Evolutionary conservation across 1,139 yeast genomes (phyloP).

Genomic region (Geotrichum armillariae): DNA sequence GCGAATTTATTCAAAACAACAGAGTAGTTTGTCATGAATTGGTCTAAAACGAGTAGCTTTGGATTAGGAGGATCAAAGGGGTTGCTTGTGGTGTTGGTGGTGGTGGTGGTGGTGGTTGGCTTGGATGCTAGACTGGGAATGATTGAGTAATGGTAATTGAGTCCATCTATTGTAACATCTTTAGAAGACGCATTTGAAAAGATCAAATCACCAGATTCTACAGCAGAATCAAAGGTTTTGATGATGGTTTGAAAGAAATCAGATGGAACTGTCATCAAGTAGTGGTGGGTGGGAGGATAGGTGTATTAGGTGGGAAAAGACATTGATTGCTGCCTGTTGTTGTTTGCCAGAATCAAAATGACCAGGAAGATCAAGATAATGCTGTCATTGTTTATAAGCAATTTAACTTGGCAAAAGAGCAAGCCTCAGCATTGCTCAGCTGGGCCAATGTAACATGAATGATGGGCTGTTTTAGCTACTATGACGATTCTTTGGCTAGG

Average conservation of each 20-base stretch:
- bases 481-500: too few relatives aligned
- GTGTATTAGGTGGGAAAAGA: too few relatives aligned
- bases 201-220: constrained; percentile 33
- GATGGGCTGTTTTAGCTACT: too few relatives aligned
- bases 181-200: constrained; percentile 35
- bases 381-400: too few relatives aligned
- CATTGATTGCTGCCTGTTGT: too few relatives aligned
- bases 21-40: constrained; percentile 56
- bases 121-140: constrained; percentile 57
- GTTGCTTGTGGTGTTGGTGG: constrained; percentile 37
- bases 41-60: constrained; percentile 60
- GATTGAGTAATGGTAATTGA: constrained; percentile 43
- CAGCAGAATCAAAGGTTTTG: constrained; percentile 38
- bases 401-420: too few relatives aligned
- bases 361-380: too few relatives aligned
- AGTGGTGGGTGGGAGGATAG: too few relatives aligned
- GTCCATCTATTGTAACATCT: constrained; percentile 33
- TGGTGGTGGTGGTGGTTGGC: constrained; percentile 40
- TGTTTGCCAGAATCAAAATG: too few relatives aligned
- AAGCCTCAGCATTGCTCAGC: too few relatives aligned
- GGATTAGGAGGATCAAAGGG: constrained; percentile 86
- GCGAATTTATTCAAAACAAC: constrained; percentile 85
- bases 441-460: too few relatives aligned
- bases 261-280: constrained; percentile 5
- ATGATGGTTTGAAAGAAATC: constrained; percentile 28